Evolutionary conservation across 2,329 filamentous ascomycete genomes (phyloP).

Genomic region (Fusarium zealandicum): DNA sequence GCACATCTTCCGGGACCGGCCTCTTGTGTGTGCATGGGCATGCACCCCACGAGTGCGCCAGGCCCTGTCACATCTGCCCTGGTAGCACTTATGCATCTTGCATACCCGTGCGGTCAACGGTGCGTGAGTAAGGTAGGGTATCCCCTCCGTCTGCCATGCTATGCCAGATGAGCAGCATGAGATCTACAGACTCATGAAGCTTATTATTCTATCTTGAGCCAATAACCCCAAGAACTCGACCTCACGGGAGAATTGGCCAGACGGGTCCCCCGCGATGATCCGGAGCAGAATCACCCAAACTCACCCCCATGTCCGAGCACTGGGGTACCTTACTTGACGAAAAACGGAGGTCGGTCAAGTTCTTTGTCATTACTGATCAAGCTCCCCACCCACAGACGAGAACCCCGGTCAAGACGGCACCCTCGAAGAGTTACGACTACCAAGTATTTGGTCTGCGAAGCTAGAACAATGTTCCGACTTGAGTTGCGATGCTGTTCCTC

Average conservation of each 20-base stretch:
- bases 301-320: conserved; percentile 13
- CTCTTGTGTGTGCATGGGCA: conserved; percentile 31
- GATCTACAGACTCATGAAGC: conserved; percentile 37
- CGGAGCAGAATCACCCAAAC: background rate
- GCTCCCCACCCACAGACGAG: conserved; percentile 10
- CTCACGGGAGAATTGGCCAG: background rate
- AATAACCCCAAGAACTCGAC: background rate
- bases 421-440: conserved; percentile 3
- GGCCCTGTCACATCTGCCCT: conserved; percentile 32
- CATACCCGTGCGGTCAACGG: conserved; percentile 37
- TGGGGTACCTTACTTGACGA: background rate
- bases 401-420: conserved; percentile 20
- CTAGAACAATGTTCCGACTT: conserved; percentile 16
- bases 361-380: conserved; percentile 6
- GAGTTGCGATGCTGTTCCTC: conserved; percentile 1
- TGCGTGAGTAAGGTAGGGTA: conserved; percentile 33
- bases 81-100: conserved; percentile 40
- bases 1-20: conserved; percentile 27
- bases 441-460: conserved; percentile 2
- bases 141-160: conserved; percentile 29
- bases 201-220: conserved; percentile 8
- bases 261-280: background rate
- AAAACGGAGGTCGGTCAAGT: conserved; percentile 11
- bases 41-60: conserved; percentile 28
- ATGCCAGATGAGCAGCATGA: conserved; percentile 37